Percentiles rank a stretch among this genome's conserved stretches.
These are phyloP conservation scores for Hanseniaspora mollemarum DNA, from an alignment of 805 yeast species.

Conservation along the genomic window DNA sequence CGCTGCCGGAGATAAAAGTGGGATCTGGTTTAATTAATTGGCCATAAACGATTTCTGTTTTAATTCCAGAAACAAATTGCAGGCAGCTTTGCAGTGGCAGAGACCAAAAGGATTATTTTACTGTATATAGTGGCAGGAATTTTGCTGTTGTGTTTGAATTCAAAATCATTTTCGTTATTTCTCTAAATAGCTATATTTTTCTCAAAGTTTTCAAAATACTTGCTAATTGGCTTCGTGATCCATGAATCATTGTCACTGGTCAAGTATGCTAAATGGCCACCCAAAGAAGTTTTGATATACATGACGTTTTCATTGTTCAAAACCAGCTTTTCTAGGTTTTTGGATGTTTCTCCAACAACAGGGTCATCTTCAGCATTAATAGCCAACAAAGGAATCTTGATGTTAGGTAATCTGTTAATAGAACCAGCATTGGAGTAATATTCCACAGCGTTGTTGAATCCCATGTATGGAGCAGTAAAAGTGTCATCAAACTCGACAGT, in stretches of 20 bases:
- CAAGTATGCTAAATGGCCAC: constrained; percentile 58
- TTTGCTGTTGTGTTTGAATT: too few species aligned
- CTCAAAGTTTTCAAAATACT: constrained; percentile 34
- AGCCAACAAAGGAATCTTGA: constrained; percentile 52
- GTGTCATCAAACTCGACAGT: constrained; percentile 49
- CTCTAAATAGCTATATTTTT: constrained; percentile 20
- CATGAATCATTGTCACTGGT: constrained; percentile 38
- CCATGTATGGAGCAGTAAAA: constrained; percentile 52
- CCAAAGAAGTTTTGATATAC: constrained; percentile 48
- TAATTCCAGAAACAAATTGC: too few species aligned
- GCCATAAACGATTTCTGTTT: too few species aligned
- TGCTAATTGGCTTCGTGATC: constrained; percentile 36
- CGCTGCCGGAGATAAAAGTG: too few species aligned
- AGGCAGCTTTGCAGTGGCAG: too few species aligned
- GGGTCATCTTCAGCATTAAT: constrained; percentile 60
- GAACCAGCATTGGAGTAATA: constrained; percentile 62
- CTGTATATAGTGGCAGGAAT: not conserved
- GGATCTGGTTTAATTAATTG: too few species aligned
- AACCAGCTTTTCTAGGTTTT: constrained; percentile 36
- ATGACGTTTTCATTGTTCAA: constrained; percentile 46
- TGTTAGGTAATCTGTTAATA: constrained; percentile 40
- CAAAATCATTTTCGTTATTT: not conserved
- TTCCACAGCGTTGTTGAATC: constrained; percentile 49
- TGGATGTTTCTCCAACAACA: constrained; percentile 43
- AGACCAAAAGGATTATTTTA: too few species aligned